These are phyloP conservation scores for Aspergillus sp. DNA, from an alignment of 2,329 filamentous ascomycete species.

Conservation along the genomic window DNA sequence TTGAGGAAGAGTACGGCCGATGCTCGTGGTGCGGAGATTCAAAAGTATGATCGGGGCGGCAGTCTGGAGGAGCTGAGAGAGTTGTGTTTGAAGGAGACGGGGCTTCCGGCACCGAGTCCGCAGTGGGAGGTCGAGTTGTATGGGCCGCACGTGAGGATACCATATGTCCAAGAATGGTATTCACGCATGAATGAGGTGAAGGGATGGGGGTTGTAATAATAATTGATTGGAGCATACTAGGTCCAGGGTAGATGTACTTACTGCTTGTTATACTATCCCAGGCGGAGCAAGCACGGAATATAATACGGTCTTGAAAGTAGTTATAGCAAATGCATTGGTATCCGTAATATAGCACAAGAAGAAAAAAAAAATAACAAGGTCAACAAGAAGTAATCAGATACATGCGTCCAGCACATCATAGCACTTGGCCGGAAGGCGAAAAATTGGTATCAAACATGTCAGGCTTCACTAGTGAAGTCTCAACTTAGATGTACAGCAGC, in stretches of 20 bases:
- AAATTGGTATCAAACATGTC: not conserved
- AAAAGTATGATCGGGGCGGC: slow-evolving; percentile 46
- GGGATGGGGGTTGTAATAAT: slow-evolving; percentile 8
- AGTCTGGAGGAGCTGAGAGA: slow-evolving; percentile 39
- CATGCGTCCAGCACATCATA: slow-evolving; percentile 10
- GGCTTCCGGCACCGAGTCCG: slow-evolving; percentile 40
- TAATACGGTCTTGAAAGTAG: not conserved
- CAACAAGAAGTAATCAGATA: not conserved
- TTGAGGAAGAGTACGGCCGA: slow-evolving; percentile 35
- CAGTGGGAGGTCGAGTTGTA: slow-evolving; percentile 48
- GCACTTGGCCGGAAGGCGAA: slow-evolving; percentile 2
- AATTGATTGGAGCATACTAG: not conserved
- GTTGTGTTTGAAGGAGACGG: slow-evolving; percentile 43
- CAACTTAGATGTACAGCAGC: not conserved
- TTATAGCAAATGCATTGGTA: not conserved
- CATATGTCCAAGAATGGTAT: slow-evolving; percentile 49
- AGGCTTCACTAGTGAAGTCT: no score
- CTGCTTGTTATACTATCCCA: not conserved
- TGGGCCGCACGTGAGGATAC: slow-evolving; percentile 45
- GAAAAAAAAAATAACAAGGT: slow-evolving; percentile 7
- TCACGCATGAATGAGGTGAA: slow-evolving; percentile 13
- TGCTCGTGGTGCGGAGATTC: not conserved
- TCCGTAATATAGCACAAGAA: slow-evolving; percentile 1
- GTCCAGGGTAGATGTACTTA: not conserved
- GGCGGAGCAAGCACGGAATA: not conserved